Evolutionary conservation across 257 asterid species (phyloP).

Genomic region (Ehretia macrophylla): DNA sequence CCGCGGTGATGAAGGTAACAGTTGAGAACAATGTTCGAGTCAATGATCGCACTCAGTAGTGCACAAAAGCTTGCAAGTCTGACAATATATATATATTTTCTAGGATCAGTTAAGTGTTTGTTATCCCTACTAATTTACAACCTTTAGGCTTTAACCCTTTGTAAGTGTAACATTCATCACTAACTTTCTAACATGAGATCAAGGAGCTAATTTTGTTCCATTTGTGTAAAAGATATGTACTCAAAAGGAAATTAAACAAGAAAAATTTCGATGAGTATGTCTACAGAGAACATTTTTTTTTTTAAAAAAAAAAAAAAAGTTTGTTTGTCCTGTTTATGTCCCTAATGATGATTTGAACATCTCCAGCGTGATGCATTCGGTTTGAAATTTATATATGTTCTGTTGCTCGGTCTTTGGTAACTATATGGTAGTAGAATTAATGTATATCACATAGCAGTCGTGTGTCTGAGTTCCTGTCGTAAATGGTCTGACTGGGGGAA

Average conservation of each 20-base stretch:
- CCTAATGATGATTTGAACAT: no score
- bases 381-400: no score
- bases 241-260: neutral
- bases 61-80: constrained; percentile 7
- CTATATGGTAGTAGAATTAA: no score
- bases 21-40: constrained; percentile 18
- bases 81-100: constrained; percentile 3
- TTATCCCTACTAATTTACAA: constrained; percentile 19
- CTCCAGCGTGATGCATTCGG: no score
- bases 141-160: constrained; percentile 15
- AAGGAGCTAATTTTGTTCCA: constrained; percentile 8
- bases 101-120: constrained; percentile 19
- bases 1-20: constrained; percentile 45
- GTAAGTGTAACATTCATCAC: constrained; percentile 7
- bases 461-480: no score
- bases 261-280: no score
- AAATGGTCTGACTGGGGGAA: no score
- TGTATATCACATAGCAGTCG: no score
- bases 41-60: constrained; percentile 11
- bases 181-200: constrained; percentile 5
- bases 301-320: no score
- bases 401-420: no score
- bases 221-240: constrained; percentile 7
- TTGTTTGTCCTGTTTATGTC: no score
- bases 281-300: no score